Base-by-base conservation (phyloP, 2,329 filamentous ascomycete species). In the Graphilbum fragrans region DNA sequence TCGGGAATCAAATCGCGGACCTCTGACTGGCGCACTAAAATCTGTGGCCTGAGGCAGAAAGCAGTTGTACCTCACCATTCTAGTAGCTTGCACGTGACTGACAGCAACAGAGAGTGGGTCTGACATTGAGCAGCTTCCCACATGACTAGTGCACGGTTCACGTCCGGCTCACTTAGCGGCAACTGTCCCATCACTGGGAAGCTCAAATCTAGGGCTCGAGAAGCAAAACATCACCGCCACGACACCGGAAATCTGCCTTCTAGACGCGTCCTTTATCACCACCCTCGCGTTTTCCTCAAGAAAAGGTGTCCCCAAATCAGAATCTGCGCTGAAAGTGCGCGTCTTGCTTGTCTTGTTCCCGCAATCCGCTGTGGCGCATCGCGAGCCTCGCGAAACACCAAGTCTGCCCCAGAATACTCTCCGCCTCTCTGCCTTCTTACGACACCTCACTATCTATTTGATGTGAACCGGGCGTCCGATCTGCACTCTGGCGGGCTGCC, bases 211-310 rank as follows among this genome's bases (percentile, higher is more conserved):
- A 20, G 33, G 33, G 23, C 23, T 27, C 23, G 23, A 27, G 11
- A 31, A 31, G 14, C 29, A 31, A 7, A 31, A 9, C 7, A 31
- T 14, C 6, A 16, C 29, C 29, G 29, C 29, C 12, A 10, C 22
- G 33, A 34, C 41, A 20, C 32, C 14, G 23, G 11, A 34, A 37
- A 38, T 23, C 17, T 19, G 35, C 37, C 19, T 4, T 25, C 7
- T 25, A n/a, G 41, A 50, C 48, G 48, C 48, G 48, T 50, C 37
- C 10, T 46, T 41, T 35, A 47, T 45, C 46, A 31, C 14, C 25
- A 41, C 35, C 18, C 12, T 17, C 46, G 46, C 41, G 46, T 47
- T 43, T 45, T 37, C 25, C 3, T 10, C 33, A 14, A 29, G n/a
- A 37, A 17, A 16, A 14, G 21, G 10, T 17, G 21, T 12, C 25